phyloP scores from a whole-genome alignment of 2,329 filamentous ascomycete species.

The Fusarium torreyae region DNA sequence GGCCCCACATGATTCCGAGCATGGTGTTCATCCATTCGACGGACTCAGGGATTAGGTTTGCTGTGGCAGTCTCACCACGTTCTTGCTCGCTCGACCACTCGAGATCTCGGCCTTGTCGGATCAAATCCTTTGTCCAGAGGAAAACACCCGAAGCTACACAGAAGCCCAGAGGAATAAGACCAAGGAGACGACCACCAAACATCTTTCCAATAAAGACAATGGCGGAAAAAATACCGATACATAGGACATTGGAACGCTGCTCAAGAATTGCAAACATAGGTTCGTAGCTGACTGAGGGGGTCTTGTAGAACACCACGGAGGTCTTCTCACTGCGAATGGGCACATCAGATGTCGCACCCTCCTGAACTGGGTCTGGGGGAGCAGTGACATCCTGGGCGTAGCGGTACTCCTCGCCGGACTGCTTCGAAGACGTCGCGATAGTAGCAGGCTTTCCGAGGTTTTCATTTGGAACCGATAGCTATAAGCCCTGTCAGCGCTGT shows the following conservation, averaged over 20 bases:
- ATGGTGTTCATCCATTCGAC: slow-evolving; percentile 97
- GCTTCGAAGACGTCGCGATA: slow-evolving; percentile 77
- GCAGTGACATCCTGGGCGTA: slow-evolving; percentile 90
- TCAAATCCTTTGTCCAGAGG: slow-evolving; percentile 90
- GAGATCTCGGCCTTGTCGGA: slow-evolving; percentile 83
- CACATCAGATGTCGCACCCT: slow-evolving; percentile 90
- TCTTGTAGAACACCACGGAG: slow-evolving; percentile 95
- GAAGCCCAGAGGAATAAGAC: slow-evolving; percentile 80
- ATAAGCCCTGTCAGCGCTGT: neutral
- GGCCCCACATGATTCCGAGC: slow-evolving; percentile 86
- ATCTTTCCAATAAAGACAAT: slow-evolving; percentile 84
- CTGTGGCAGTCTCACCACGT: slow-evolving; percentile 86
- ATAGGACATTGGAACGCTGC: slow-evolving; percentile 79
- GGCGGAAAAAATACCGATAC: slow-evolving; percentile 77
- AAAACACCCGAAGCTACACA: slow-evolving; percentile 85
- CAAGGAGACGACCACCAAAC: slow-evolving; percentile 83
- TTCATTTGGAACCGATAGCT: slow-evolving; percentile 88
- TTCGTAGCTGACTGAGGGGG: slow-evolving; percentile 89
- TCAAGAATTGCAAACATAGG: slow-evolving; percentile 87
- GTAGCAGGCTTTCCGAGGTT: slow-evolving; percentile 84
- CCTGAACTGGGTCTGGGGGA: slow-evolving; percentile 87
- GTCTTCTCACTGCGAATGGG: slow-evolving; percentile 98
- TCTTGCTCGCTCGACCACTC: slow-evolving; percentile 93
- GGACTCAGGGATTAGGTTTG: slow-evolving; percentile 92
- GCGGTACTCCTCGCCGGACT: slow-evolving; percentile 85